Evolutionary conservation across 2,329 filamentous ascomycete genomes (phyloP).

Genomic region (Stromatinia cepivora): DNA sequence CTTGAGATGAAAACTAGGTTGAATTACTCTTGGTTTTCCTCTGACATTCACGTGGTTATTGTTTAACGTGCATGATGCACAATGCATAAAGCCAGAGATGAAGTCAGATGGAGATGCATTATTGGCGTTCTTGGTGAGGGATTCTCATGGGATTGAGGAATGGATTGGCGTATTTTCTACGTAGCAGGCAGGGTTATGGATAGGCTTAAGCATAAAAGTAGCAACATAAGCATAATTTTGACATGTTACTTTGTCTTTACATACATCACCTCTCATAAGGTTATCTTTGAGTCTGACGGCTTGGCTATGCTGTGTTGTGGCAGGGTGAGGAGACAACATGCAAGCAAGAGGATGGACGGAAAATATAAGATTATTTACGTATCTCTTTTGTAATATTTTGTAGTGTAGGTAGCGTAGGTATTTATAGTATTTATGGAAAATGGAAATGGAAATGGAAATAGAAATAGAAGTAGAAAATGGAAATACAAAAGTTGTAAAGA

Average conservation of each 20-base stretch:
- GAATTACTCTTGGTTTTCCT: background rate
- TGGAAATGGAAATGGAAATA: background rate
- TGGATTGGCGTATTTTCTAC: conserved; percentile 12
- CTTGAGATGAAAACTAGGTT: conserved; percentile 10
- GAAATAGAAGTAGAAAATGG: background rate
- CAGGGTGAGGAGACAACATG: background rate
- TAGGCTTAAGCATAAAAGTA: conserved; percentile 5
- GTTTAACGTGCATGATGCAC: conserved; percentile 15
- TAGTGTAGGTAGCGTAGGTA: too few relatives aligned
- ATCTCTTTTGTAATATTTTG: background rate
- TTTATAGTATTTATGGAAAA: background rate
- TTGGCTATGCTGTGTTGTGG: background rate
- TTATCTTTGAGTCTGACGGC: conserved; percentile 1
- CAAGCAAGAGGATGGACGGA: background rate
- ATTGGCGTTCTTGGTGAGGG: conserved; percentile 13
- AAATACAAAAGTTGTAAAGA: background rate
- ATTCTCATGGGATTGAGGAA: background rate
- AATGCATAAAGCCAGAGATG: conserved; percentile 1
- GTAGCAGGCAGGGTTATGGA: conserved; percentile 2
- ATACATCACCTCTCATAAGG: background rate
- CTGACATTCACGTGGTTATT: background rate
- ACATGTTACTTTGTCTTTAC: background rate
- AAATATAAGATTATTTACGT: too few relatives aligned
- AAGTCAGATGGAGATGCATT: conserved; percentile 7
- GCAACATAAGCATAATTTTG: background rate